Evolutionary conservation across 2,329 filamentous ascomycete genomes (phyloP).

Genomic region (Aspergillus sp.): DNA sequence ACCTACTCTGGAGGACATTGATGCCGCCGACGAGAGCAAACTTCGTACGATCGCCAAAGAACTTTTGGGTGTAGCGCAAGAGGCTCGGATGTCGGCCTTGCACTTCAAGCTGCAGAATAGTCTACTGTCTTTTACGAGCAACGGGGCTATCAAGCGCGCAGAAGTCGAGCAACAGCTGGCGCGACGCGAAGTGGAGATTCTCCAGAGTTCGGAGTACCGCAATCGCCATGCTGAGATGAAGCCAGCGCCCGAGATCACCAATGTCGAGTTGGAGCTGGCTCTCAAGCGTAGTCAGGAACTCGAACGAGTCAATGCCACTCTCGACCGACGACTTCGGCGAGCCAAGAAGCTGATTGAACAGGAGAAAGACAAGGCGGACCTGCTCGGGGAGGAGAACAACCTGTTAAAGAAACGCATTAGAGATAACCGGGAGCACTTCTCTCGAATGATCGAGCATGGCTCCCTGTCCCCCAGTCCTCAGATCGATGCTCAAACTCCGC

Average conservation of each 20-base stretch:
- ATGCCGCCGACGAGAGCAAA: conserved; percentile 50
- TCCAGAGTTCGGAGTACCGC: conserved; percentile 71
- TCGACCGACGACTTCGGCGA: conserved; percentile 65
- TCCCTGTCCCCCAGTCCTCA: conserved; percentile 63
- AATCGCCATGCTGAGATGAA: conserved; percentile 56
- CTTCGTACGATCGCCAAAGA: conserved; percentile 56
- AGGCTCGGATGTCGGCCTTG: conserved; percentile 77
- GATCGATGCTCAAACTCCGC: conserved; percentile 46
- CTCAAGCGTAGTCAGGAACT: conserved; percentile 63
- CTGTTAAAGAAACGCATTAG: conserved; percentile 79
- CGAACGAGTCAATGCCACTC: conserved; percentile 62
- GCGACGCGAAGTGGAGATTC: conserved; percentile 80
- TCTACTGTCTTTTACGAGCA: conserved; percentile 77
- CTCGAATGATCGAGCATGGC: conserved; percentile 72
- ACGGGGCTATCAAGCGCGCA: conserved; percentile 80
- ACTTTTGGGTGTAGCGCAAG: conserved; percentile 55
- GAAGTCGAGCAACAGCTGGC: conserved; percentile 90
- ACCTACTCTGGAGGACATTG: conserved; percentile 52
- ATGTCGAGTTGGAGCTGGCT: conserved; percentile 59
- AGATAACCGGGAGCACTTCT: conserved; percentile 85
- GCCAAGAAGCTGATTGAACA: conserved; percentile 77
- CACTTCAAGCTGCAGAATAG: conserved; percentile 91
- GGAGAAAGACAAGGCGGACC: conserved; percentile 70
- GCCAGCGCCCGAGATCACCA: conserved; percentile 38
- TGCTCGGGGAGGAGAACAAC: conserved; percentile 71